Base-by-base conservation (phyloP, 192 early-diverging fungal species). In the Chytriomyces confervae region DNA sequence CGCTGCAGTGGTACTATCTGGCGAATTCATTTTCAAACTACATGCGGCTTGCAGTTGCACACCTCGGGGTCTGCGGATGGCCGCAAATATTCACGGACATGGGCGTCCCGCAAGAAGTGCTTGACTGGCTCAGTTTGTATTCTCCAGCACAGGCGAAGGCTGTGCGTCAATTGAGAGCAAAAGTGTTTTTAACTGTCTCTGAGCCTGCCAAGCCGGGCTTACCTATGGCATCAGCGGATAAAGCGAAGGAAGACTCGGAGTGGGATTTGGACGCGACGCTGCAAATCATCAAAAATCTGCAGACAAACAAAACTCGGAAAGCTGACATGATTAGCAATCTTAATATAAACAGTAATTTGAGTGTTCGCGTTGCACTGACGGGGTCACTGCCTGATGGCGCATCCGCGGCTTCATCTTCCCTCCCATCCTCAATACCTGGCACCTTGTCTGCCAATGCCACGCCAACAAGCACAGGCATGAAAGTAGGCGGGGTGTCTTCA, bases 51-150 rank as follows among this genome's bases (percentile, higher is more conserved):
- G 77, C 72, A 63, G 67, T 80, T n/a, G 5, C 36, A 46, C 78
- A 85, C 50, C 68, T 85, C 0, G 81, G 84, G 3, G 69, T 83
- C 13, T n/a, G 44, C n/a, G 84, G 84, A 7, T 85, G 84, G 84
- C 81, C 78, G 4, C 11, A 75, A 11, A 9, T 69, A 20, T 68
- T n/a, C 16, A 79, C 78, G n/a, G 78, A 79, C 24, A 10, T 61
- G 13, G 78, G 78, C 5, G 63, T 47, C 5, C 62, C 74, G 5
- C 64, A 65, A 47, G 49, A 72, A n/a, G 43, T 63, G 7, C 46
- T 79, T 48, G 78, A 79, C 24, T 79, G 78, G 78, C 61, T 79
- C 16, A 49, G 29, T 5, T 79, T 79, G 48, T 79, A 79, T 50
- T 24, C 71, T 7, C 71, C 66, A 8, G 65, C 43, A 6, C 63